phyloP scores from a whole-genome alignment of 805 yeast genomes.

The Wickerhamiella parazyma region DNA sequence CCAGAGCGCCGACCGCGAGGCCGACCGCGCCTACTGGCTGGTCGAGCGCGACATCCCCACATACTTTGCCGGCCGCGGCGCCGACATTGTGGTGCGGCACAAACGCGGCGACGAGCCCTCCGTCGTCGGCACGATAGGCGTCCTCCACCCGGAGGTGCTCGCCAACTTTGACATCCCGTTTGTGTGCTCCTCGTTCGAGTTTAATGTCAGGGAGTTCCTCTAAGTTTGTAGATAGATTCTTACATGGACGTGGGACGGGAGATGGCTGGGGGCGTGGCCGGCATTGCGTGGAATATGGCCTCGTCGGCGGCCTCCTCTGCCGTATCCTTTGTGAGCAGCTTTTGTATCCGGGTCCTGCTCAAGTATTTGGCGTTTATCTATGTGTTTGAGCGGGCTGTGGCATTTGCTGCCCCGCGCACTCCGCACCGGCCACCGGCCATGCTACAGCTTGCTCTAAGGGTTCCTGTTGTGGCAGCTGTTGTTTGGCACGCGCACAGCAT shows the following conservation, averaged over 20 bases:
- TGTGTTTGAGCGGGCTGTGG: neutral
- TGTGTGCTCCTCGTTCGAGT: slow-evolving; percentile 84
- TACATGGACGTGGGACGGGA: too few species aligned
- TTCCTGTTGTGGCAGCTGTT: neutral
- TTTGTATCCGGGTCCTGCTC: neutral
- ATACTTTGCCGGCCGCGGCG: slow-evolving; percentile 96
- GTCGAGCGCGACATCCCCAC: slow-evolving; percentile 34
- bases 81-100: slow-evolving; percentile 55
- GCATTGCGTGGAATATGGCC: too few species aligned
- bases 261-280: too few species aligned
- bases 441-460: neutral
- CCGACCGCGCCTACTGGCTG: slow-evolving; percentile 51
- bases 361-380: neutral
- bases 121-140: slow-evolving; percentile 73
- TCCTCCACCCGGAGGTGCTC: slow-evolving; percentile 89
- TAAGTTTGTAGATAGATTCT: slow-evolving; percentile 1
- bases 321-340: too few species aligned
- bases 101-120: slow-evolving; percentile 25
- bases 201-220: slow-evolving; percentile 67
- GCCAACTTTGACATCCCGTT: slow-evolving; percentile 76
- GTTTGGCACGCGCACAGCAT: too few species aligned
- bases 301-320: too few species aligned
- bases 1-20: slow-evolving; percentile 45
- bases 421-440: neutral
- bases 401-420: neutral